A percentile compares a stretch with the other conserved stretches of the same genome.
Conservation (phyloP, 305 asterid species). For the Rubia peregrina region DNA sequence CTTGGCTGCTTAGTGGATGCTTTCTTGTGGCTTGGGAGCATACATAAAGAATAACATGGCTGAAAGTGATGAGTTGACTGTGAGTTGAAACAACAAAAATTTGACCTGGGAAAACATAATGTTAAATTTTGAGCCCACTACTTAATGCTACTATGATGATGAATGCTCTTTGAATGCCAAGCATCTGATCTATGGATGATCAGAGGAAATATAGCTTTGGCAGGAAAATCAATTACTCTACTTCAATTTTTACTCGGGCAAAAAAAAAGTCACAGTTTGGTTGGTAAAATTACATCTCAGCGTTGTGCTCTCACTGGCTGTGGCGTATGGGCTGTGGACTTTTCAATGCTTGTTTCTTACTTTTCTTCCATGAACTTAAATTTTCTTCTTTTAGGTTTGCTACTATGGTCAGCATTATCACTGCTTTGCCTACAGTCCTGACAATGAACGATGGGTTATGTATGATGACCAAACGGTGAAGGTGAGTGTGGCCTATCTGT, state of each 20-base stretch:
- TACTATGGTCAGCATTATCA: constrained; percentile 91
- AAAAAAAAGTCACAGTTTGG: background rate
- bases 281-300: background rate
- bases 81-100: background rate
- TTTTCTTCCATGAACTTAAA: background rate
- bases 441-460: constrained; percentile 81
- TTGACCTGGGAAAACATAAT: background rate
- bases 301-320: background rate
- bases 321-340: background rate
- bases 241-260: background rate
- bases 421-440: constrained; percentile 81
- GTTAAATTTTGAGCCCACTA: background rate
- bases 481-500: constrained; percentile 35
- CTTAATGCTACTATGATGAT: background rate
- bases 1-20: background rate
- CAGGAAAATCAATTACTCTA: background rate
- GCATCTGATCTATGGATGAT: background rate
- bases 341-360: background rate
- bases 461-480: constrained; percentile 92
- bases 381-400: constrained; percentile 12
- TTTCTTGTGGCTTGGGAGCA: background rate
- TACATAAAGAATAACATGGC: background rate
- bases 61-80: background rate
- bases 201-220: background rate
- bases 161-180: background rate